Base-by-base conservation (phyloP, 2,329 filamentous ascomycete genomes). In the Pyrenochaeta sp. region DNA sequence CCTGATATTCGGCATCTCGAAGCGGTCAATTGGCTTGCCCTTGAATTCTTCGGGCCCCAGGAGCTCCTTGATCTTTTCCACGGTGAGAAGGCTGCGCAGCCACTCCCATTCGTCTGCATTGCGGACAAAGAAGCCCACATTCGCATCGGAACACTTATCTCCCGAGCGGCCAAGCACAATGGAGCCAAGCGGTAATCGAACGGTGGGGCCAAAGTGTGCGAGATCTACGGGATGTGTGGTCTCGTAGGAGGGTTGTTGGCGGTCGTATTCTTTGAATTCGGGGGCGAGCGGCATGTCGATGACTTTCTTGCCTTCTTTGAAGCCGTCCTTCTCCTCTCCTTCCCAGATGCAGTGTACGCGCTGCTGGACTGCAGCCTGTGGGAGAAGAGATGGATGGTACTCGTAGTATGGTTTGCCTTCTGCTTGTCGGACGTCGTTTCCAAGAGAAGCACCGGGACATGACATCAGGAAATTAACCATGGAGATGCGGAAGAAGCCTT, bases 391-490 rank as follows among this genome's bases (percentile, higher is more conserved):
- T 0, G 77, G 75, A 51, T 75, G 77, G 62, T 79, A 79, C 55
- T 79, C 77, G 41, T 76, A 76, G 33, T 76, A 74, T 1, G 65
- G 63, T 32, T 64, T 70, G 0, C 63, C 63, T 15, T 66, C 64
- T 21, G 63, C 63, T 45, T 66, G 64, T 7, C 67, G 54, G 35
- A 69, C 57, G 46, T 69, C 67, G 42, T 68, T 67, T 1, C 61
- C 61, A 2, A 68, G 57, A 4, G 58, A 63, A 1, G 75, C 77
- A 2, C 78, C 79, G 0, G 78, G 78, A 54, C 76, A 79, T 10
- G 68, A 69, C 58, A 77, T 67, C 56, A 80, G 75, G 54, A 79
- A 76, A 33, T 73, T 71, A 45, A 79, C 77, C 55, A 75, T 71
- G 23, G 70, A 72, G 32, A 75, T 72, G 29, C 74, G 67, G 48